These are phyloP conservation scores for Xylaria arbuscula DNA, from an alignment of 2,329 filamentous ascomycete genomes.

Conservation along the genomic window DNA sequence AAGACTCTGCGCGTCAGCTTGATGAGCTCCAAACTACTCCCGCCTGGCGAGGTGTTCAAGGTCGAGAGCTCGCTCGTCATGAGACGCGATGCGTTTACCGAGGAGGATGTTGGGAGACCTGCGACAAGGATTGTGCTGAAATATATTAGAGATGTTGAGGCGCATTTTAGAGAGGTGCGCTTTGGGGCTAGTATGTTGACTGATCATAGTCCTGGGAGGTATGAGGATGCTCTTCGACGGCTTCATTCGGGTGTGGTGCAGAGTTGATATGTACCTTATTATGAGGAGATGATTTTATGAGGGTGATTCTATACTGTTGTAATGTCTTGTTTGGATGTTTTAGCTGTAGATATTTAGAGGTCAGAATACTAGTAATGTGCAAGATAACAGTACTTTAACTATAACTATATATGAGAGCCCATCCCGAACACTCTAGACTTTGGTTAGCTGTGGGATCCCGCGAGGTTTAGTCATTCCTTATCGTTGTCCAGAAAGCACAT, in stretches of 20 bases:
- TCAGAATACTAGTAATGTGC: neutral
- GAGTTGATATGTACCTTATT: slow-evolving; percentile 17
- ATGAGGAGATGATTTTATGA: too few relatives aligned
- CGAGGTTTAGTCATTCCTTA: too few relatives aligned
- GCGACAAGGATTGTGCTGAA: slow-evolving; percentile 76
- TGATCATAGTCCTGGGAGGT: slow-evolving; percentile 79
- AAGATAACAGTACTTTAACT: neutral
- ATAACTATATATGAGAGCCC: too few relatives aligned
- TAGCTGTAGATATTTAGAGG: neutral
- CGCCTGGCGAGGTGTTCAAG: slow-evolving; percentile 80
- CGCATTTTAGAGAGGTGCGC: slow-evolving; percentile 74
- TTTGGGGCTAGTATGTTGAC: slow-evolving; percentile 80
- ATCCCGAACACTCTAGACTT: neutral
- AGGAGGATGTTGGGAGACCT: slow-evolving; percentile 68
- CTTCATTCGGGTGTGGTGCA: slow-evolving; percentile 61
- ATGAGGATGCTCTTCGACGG: slow-evolving; percentile 75
- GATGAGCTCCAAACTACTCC: slow-evolving; percentile 75
- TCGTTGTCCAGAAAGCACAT: too few relatives aligned
- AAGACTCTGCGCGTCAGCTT: slow-evolving; percentile 74
- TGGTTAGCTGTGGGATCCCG: too few relatives aligned
- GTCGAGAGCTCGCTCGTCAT: slow-evolving; percentile 76
- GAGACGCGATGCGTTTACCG: slow-evolving; percentile 72
- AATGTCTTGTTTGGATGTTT: neutral
- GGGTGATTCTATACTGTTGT: neutral
- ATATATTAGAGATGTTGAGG: slow-evolving; percentile 77